phyloP scores from a whole-genome alignment of 768 basidiomycete genomes.

The Russula olivacea region DNA sequence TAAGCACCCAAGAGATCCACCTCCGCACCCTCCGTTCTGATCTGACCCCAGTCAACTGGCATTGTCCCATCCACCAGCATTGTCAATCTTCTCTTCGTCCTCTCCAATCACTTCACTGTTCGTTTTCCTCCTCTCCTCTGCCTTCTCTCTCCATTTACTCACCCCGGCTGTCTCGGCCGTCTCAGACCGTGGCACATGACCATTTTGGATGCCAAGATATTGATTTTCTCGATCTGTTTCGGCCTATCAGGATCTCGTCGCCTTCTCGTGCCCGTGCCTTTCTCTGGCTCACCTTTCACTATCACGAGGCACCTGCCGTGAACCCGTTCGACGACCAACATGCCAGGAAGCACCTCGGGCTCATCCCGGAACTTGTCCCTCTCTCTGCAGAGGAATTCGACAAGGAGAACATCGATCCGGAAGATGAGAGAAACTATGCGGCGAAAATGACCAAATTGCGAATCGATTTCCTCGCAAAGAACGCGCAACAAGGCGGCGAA shows the following conservation, averaged over 20 bases:
- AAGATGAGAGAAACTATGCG: constrained; percentile 39
- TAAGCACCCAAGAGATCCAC: constrained; percentile 31
- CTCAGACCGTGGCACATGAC: constrained; percentile 33
- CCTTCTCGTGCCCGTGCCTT: constrained; percentile 41
- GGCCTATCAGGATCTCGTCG: constrained; percentile 37
- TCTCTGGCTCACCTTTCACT: constrained; percentile 44
- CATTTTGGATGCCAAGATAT: constrained; percentile 35
- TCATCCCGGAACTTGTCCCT: constrained; percentile 29
- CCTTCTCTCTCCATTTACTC: too few species aligned
- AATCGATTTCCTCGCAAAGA: constrained; percentile 34
- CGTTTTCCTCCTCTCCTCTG: constrained; percentile 19
- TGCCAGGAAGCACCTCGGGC: constrained; percentile 27
- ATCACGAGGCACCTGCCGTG: constrained; percentile 36
- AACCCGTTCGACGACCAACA: constrained; percentile 39
- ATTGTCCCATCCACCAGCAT: constrained; percentile 62
- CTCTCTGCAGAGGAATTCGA: constrained; percentile 32
- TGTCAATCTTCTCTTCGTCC: constrained; percentile 63
- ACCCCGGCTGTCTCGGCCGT: constrained; percentile 31
- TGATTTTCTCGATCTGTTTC: constrained; percentile 42
- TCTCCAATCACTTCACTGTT: constrained; percentile 49
- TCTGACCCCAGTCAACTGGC: constrained; percentile 36
- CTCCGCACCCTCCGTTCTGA: constrained; percentile 6
- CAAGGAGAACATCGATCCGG: constrained; percentile 42
- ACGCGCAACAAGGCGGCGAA: constrained; percentile 25
- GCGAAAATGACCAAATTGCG: constrained; percentile 37